Base-by-base conservation (phyloP, 2,329 filamentous ascomycete genomes). In the Botryotinia calthae region DNA sequence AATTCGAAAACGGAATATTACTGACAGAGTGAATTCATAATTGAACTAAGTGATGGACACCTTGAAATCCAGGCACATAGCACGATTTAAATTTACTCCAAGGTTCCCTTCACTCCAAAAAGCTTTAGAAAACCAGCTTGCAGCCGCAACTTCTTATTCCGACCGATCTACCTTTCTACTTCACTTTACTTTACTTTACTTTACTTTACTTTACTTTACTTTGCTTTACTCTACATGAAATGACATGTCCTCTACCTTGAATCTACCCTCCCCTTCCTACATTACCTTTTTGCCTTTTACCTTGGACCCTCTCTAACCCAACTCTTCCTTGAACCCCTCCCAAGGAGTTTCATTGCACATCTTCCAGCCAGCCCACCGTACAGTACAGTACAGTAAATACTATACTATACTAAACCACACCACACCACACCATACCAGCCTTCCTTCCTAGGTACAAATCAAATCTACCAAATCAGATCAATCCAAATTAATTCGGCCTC, bases 91-190 rank as follows among this genome's bases (percentile, higher is more conserved):
- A 42, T 20, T 28, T 20, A 63, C 40, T 63, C 25, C 40, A 31
- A 63, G 40, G n/a, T 63, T 42, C 8, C 59, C 37, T n/a, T n/a
- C 40, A 63, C 44, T 28, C 25, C 37, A 28, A 63, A 40, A 56
- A 56, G 14, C n/a, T 34, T 51, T n/a, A 40, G 28, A 37, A 68
- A 34, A 40, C 66, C 51, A 59, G 34, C 66, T 69, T 44, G 48
- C 51, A 68, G 44, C 44, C 58, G 34, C 56, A 71, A 31, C 61
- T 65, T 42, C 69, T 54, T 37, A 37, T 56, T 58, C 70, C 70
- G 70, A 71, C 20, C 10, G 46, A 71, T 63, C 61, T 37, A 56
- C 31, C 51, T 46, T 31, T 40, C 10, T 56, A 63, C 37, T 34
- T n/a, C 28, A 61, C 56, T 59, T 46, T 37, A 18, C 51, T 14